phyloP scores from a whole-genome alignment of 805 yeast genomes.

The Saturnispora galanensis region DNA sequence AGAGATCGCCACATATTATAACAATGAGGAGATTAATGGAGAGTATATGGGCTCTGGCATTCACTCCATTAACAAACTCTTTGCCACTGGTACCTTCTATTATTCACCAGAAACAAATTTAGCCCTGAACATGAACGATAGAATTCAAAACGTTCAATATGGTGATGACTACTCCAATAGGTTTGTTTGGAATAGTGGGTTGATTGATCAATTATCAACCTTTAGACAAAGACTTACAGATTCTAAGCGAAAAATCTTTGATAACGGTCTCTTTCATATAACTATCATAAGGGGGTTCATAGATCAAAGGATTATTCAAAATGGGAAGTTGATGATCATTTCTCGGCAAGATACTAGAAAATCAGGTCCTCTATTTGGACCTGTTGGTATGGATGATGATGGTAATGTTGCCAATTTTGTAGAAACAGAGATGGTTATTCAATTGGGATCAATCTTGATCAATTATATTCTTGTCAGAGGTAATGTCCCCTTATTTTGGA shows the following conservation, averaged over 20 bases:
- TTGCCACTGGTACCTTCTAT: constrained; percentile 39
- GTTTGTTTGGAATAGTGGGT: constrained; percentile 43
- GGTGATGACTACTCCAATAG: constrained; percentile 32
- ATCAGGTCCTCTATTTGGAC: constrained; percentile 42
- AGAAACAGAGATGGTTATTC: constrained; percentile 40
- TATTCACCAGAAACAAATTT: constrained; percentile 40
- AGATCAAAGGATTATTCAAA: constrained; percentile 23
- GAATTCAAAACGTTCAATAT: constrained; percentile 17
- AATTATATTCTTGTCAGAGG: constrained; percentile 40
- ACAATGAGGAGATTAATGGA: constrained; percentile 3
- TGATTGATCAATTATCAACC: constrained; percentile 36
- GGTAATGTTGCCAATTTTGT: constrained; percentile 52
- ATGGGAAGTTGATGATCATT: constrained; percentile 32
- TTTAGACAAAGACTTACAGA: constrained; percentile 36
- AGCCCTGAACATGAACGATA: constrained; percentile 34
- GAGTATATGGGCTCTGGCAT: constrained; percentile 16
- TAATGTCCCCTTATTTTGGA: constrained; percentile 49
- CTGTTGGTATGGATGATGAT: constrained; percentile 49
- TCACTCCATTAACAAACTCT: constrained; percentile 28
- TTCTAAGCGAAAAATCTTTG: constrained; percentile 33
- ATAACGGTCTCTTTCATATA: constrained; percentile 36
- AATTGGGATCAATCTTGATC: constrained; percentile 27
- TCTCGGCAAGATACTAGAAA: constrained; percentile 42
- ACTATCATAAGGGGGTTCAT: constrained; percentile 45
- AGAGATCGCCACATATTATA: constrained; percentile 22